Evolutionary conservation across 2,329 filamentous ascomycete genomes (phyloP), one percentile per base, ranked within the genome.

Genomic region (Fusarium chuoi): DNA sequence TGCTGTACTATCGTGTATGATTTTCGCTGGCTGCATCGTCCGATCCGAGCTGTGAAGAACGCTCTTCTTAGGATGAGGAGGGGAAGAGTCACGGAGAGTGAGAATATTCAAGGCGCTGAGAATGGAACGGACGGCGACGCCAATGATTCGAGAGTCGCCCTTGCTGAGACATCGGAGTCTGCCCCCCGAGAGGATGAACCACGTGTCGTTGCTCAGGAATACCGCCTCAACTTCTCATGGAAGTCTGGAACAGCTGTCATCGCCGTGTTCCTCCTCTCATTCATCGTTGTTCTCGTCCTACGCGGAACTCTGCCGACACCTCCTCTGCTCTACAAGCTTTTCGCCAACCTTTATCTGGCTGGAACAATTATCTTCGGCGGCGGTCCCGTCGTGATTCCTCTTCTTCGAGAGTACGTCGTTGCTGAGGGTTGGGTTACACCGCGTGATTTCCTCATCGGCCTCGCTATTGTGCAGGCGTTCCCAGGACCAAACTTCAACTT

Each of bases 341-440:
- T 94, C 75, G 85, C 91, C 10, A 94, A 93, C 79, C 88, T 94
- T 82, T 94, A 92, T 76, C 89, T 94, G 0, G 92, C 92, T 0
- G 92, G 92, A 0, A 94, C 92, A 4, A 88, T 91, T 65, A 91
- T 90, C 71, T 89, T 91, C 56, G 90, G 90, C 7, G 90, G 90
- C 6, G 90, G 90, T 0, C 90, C 90, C 0, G 90, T 92, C 1
- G 90, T 92, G 0, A 91, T 92, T 49, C 90, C 90, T 0, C 84
- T 92, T 0, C 83, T 92, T 3, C 84, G 89, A 24, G 87, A 90
- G 68, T 89, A 89, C 74, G 84, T 94, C 41, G 92, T 94, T 0
- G 85, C 87, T 0, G 90, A 91, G 30, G 90, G 90, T 12, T 94
- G 92, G 92, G 92, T 94, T 0, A 89, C 87, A 0, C 85, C 90